Percentiles rank a stretch among this genome's conserved stretches.
These are phyloP conservation scores for Obba rivulosa DNA, from an alignment of 768 basidiomycete species.

Conservation along the genomic window DNA sequence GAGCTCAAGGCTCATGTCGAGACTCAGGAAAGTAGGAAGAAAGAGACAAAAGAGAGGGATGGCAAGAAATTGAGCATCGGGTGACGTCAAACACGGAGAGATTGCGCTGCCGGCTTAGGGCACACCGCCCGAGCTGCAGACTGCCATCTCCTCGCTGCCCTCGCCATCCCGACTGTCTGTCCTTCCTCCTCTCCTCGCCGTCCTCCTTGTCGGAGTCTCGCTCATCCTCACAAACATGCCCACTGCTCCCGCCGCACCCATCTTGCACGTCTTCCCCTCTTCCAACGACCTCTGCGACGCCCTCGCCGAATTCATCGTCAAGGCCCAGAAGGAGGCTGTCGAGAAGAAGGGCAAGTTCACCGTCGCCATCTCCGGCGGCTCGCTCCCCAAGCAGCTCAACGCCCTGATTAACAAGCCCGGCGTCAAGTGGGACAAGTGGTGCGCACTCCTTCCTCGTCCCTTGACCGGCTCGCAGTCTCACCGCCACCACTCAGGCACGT, in stretches of 20 bases:
- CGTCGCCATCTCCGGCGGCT: slow-evolving; percentile 90
- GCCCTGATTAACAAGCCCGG: slow-evolving; percentile 59
- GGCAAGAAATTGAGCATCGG: too few relatives aligned
- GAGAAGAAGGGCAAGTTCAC: slow-evolving; percentile 88
- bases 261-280: slow-evolving; percentile 67
- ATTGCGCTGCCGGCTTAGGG: too few relatives aligned
- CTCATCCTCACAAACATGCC: slow-evolving; percentile 5
- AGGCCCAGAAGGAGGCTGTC: slow-evolving; percentile 85
- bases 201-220: not conserved
- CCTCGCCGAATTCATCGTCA: slow-evolving; percentile 78
- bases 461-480: not conserved
- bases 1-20: too few relatives aligned
- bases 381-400: slow-evolving; percentile 75
- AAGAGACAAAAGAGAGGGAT: too few relatives aligned
- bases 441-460: slow-evolving; percentile 18
- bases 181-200: not conserved
- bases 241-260: slow-evolving; percentile 51
- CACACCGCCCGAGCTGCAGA: too few relatives aligned
- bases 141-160: not conserved
- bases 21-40: too few relatives aligned
- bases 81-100: too few relatives aligned
- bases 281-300: slow-evolving; percentile 49
- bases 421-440: slow-evolving; percentile 96
- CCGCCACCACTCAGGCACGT: slow-evolving; percentile 66
- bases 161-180: not conserved